Evolutionary conservation across 2,329 filamentous ascomycete species (phyloP).

Genomic region (Fonsecaea nubica): DNA sequence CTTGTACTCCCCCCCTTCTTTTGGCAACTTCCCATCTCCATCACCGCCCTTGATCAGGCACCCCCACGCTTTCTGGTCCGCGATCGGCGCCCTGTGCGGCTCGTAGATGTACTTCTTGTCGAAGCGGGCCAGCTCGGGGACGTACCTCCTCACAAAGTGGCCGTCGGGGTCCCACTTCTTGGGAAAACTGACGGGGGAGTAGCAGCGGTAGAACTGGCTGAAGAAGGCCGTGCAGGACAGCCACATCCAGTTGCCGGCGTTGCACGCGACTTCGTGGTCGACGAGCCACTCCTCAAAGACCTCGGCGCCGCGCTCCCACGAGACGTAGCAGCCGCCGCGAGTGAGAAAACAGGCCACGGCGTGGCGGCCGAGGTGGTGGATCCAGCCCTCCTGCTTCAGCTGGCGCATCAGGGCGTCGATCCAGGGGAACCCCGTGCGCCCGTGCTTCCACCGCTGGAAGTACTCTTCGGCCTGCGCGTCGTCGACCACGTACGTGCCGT

Average conservation of each 20-base stretch:
- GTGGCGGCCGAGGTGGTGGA: slow-evolving; percentile 78
- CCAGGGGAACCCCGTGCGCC: slow-evolving; percentile 77
- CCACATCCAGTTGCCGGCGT: slow-evolving; percentile 77
- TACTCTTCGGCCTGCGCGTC: slow-evolving; percentile 66
- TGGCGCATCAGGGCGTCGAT: slow-evolving; percentile 83
- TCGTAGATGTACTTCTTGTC: slow-evolving; percentile 77
- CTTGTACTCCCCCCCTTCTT: slow-evolving; percentile 44
- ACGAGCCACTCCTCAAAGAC: slow-evolving; percentile 79
- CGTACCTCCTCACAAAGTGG: slow-evolving; percentile 67
- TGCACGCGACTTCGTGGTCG: slow-evolving; percentile 76
- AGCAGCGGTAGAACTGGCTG: slow-evolving; percentile 73
- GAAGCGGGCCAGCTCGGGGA: slow-evolving; percentile 69
- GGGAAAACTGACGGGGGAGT: slow-evolving; percentile 73
- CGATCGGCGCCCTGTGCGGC: slow-evolving; percentile 74
- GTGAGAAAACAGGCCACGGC: slow-evolving; percentile 83
- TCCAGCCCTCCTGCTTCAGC: slow-evolving; percentile 74
- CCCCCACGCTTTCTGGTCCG: slow-evolving; percentile 72
- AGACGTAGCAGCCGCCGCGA: slow-evolving; percentile 76
- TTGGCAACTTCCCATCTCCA: slow-evolving; percentile 45
- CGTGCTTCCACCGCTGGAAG: slow-evolving; percentile 72
- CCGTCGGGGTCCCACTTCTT: slow-evolving; percentile 78
- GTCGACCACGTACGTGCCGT: slow-evolving; percentile 69
- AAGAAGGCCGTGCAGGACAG: slow-evolving; percentile 77
- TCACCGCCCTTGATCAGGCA: slow-evolving; percentile 65
- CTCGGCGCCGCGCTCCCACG: slow-evolving; percentile 79